A percentile compares a stretch with the other conserved stretches of the same genome.
phyloP scores from a whole-genome alignment of 441 rosid species.

The Corymbia calophylla region DNA sequence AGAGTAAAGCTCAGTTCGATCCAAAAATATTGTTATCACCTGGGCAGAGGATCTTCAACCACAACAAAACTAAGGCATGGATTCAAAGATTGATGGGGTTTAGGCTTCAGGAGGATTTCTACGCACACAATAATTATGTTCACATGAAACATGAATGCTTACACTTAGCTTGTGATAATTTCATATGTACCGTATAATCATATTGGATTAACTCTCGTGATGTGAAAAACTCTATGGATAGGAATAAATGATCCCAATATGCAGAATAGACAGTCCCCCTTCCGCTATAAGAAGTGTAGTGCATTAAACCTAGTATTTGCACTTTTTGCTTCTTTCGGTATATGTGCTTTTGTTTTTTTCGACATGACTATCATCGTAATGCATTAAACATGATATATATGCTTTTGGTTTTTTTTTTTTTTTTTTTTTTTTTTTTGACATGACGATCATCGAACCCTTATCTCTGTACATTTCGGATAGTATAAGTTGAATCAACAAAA shows the following conservation, averaged over 20 bases:
- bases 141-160: neutral
- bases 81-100: neutral
- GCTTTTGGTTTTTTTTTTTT: no score
- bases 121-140: neutral
- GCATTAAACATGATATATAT: neutral
- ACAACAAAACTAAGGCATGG: neutral
- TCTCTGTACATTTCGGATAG: neutral
- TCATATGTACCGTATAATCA: neutral
- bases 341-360: no score
- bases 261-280: neutral
- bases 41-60: neutral
- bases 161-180: neutral
- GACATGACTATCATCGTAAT: no score
- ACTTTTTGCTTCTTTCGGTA: neutral
- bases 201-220: neutral
- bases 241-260: neutral
- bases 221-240: neutral
- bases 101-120: neutral
- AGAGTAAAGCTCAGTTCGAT: neutral
- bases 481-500: neutral
- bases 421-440: neutral
- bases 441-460: neutral
- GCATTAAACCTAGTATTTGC: neutral
- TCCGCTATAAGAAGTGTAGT: neutral
- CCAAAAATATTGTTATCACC: neutral